A percentile compares a stretch with the other conserved stretches of the same genome.
phyloP scores from a whole-genome alignment of 2,329 filamentous ascomycete genomes.

The Penicillium verrucosum region DNA sequence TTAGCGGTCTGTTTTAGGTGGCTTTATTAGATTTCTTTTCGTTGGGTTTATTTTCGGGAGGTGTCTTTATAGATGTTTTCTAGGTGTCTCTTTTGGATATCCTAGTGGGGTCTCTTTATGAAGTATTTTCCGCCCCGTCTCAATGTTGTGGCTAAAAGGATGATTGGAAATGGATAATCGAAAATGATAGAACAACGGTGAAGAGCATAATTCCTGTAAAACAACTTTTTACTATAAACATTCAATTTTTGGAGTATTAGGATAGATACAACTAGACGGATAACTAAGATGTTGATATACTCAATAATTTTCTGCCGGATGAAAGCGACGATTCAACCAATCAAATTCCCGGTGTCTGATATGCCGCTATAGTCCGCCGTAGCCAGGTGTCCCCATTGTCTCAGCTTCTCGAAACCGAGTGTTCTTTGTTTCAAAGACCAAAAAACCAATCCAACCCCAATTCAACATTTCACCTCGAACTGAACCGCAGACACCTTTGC shows the following conservation, averaged over 20 bases:
- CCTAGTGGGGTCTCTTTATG: neutral
- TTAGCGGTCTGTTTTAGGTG: neutral
- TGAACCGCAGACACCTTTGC: neutral
- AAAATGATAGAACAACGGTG: neutral
- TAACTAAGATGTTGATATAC: neutral
- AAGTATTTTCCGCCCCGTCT: neutral
- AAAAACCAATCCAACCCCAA: neutral
- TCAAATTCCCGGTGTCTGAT: neutral
- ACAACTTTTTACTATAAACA: neutral
- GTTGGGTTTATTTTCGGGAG: neutral
- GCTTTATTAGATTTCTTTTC: neutral
- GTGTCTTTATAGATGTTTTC: neutral
- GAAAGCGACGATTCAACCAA: neutral
- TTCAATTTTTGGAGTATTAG: neutral
- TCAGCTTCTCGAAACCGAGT: neutral
- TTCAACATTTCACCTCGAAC: neutral
- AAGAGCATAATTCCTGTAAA: neutral
- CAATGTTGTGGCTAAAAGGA: neutral
- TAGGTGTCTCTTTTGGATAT: neutral
- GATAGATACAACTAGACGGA: neutral
- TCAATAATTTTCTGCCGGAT: neutral
- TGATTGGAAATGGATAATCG: neutral
- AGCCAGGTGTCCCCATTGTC: neutral
- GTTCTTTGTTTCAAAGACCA: conserved; percentile 2
- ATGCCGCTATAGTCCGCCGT: neutral